Evolutionary conservation across 257 asterid genomes (phyloP).

Genomic region (Solanum arcanum): DNA sequence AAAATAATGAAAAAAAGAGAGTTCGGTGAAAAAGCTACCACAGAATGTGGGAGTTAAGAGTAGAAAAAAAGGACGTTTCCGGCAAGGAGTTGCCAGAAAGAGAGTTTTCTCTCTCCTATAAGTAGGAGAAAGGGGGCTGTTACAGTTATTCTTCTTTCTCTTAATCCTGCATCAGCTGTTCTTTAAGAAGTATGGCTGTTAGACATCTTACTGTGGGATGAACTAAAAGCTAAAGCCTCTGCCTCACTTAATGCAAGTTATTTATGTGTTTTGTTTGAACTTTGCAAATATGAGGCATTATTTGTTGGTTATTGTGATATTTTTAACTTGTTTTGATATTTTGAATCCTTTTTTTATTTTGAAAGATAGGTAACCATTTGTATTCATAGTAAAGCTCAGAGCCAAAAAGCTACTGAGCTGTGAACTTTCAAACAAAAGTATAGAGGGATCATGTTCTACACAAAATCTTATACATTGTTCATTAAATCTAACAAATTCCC

Average conservation of each 20-base stretch:
- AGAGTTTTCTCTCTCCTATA: too few relatives aligned
- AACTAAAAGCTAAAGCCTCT: neutral
- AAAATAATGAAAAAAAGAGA: too few relatives aligned
- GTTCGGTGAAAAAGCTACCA: too few relatives aligned
- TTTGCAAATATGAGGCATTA: neutral
- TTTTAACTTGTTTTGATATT: neutral
- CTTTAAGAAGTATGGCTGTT: neutral
- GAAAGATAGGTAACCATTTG: neutral
- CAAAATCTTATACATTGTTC: neutral
- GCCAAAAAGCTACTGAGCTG: neutral
- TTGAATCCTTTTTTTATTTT: neutral
- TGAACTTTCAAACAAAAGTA: neutral
- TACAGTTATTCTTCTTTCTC: neutral
- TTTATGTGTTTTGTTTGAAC: neutral
- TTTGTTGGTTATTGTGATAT: neutral
- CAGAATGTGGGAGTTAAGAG: too few relatives aligned
- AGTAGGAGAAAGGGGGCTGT: too few relatives aligned
- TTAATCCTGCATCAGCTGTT: neutral
- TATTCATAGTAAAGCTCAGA: neutral
- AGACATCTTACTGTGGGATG: neutral
- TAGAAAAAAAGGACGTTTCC: too few relatives aligned
- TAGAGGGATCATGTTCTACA: neutral
- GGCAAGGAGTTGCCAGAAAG: too few relatives aligned
- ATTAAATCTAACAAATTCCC: neutral
- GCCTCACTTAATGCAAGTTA: neutral